Percentiles rank a stretch among this genome's conserved stretches.
These are phyloP conservation scores for Phyllosticta ampelicida DNA, from an alignment of 2,329 filamentous ascomycete species.

Conservation along the genomic window DNA sequence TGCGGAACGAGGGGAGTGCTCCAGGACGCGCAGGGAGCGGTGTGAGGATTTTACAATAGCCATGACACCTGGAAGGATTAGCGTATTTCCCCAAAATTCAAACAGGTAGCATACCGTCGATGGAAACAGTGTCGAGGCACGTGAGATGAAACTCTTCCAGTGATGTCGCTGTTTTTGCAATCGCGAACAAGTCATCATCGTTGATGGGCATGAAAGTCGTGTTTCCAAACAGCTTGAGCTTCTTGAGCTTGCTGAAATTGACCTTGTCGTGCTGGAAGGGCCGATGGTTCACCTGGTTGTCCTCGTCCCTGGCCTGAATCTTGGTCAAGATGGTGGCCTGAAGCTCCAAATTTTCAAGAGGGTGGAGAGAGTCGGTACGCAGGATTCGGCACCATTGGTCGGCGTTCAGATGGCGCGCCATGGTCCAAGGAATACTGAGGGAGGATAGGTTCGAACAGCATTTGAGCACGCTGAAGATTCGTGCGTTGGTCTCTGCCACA, in stretches of 20 bases:
- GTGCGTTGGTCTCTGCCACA: slow-evolving; percentile 38
- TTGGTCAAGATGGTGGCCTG: slow-evolving; percentile 39
- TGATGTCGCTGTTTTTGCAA: slow-evolving; percentile 40
- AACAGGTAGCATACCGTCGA: slow-evolving; percentile 25
- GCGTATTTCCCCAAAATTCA: neutral
- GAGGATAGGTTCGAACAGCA: slow-evolving; percentile 38
- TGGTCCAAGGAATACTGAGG: slow-evolving; percentile 43
- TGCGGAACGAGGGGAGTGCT: slow-evolving; percentile 43
- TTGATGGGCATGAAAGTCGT: slow-evolving; percentile 42
- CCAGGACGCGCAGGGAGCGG: slow-evolving; percentile 38
- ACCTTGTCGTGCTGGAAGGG: slow-evolving; percentile 34
- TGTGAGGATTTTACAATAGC: slow-evolving; percentile 41
- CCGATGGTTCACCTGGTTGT: slow-evolving; percentile 32
- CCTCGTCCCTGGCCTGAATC: slow-evolving; percentile 30
- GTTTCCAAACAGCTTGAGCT: slow-evolving; percentile 45
- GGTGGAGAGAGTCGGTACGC: slow-evolving; percentile 30
- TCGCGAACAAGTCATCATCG: slow-evolving; percentile 39
- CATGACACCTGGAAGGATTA: slow-evolving; percentile 33
- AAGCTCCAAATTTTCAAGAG: slow-evolving; percentile 42
- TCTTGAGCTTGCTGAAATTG: slow-evolving; percentile 39
- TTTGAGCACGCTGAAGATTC: slow-evolving; percentile 38
- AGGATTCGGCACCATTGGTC: slow-evolving; percentile 40
- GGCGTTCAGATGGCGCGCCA: slow-evolving; percentile 38
- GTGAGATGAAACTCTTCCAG: slow-evolving; percentile 45
- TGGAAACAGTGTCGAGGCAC: slow-evolving; percentile 42